Base-by-base conservation (phyloP, 805 yeast genomes). In the Nakazawaea ernobii region DNA sequence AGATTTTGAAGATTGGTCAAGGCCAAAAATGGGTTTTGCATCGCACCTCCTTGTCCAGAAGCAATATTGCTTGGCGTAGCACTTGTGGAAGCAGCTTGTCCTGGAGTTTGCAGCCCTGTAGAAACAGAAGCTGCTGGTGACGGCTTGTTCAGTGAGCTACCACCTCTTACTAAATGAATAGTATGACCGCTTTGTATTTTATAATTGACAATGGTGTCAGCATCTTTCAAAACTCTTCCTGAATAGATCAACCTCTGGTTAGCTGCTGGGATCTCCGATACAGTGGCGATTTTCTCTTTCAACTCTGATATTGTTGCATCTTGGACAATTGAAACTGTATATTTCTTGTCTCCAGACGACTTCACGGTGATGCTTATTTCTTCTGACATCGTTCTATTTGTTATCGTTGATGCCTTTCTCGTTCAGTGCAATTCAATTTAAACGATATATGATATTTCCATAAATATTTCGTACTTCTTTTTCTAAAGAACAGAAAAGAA, bases 1-100 rank as follows among this genome's bases (percentile, higher is more conserved):
- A 98, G 97, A 60, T 90, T 94, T 46, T 97, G 79, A 1, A 98
- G 98, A 43, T 96, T 92, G 0, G 98, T 92, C 53, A 92, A 72
- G 53, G 86, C 97, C 9, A 96, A 91, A 58, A 94, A 73, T 33
- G 96, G 95, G 65, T 94, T 89, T 35, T 46, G 44, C 27, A 32
- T 24, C 65, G 84, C 87, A 0, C 95, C 77, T 10, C 92, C 94
- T 53, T 80, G 84, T 5, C 99, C 99, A 2, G 97, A 79, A 3
- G 96, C 80, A 42, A 92, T 74, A 59, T 84, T 87, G 14, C 82
- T 63, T n/a, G 97, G 97, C 17, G 57, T 46, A 27, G 62, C 52
- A 28, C 67, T 53, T 24, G 61, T 48, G 6, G 65, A 17, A 42
- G 60, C 45, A 47, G 67, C 35, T 5, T 60, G 44, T 13, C 51